Conservation (phyloP, 352 stramenopile species). For the Blastocystis sp. region DNA sequence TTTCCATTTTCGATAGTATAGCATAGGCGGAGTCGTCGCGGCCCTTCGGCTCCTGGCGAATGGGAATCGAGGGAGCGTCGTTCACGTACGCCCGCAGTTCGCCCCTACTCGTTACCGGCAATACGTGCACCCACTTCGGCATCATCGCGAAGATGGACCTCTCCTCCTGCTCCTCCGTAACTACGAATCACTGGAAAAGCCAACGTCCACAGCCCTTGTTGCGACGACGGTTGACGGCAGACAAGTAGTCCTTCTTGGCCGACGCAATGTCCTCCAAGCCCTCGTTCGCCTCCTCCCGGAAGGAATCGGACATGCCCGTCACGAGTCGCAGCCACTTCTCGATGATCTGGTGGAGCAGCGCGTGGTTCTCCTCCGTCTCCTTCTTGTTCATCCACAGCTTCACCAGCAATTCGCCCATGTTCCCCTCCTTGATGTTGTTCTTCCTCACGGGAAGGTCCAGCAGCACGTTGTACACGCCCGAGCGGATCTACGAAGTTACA, state of each 20-base stretch:
- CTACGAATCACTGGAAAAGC: background rate
- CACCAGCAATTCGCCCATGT: constrained; percentile 57
- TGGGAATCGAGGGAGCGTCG: constrained; percentile 46
- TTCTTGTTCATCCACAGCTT: constrained; percentile 61
- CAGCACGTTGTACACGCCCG: constrained; percentile 40
- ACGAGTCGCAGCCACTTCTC: constrained; percentile 72
- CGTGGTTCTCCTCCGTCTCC: constrained; percentile 46
- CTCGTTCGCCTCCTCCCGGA: constrained; percentile 55
- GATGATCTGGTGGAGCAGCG: constrained; percentile 57
- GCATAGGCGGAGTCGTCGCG: constrained; percentile 30
- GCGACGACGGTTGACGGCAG: constrained; percentile 1
- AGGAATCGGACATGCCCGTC: constrained; percentile 10
- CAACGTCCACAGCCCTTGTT: constrained; percentile 19
- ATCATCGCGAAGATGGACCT: constrained; percentile 56
- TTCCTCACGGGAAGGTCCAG: constrained; percentile 33
- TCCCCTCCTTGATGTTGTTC: constrained; percentile 47
- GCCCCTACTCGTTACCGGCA: background rate
- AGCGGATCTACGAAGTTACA: constrained; percentile 2
- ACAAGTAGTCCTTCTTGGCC: constrained; percentile 32
- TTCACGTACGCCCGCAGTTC: constrained; percentile 44
- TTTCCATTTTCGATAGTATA: constrained; percentile 20
- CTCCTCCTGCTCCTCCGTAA: constrained; percentile 60
- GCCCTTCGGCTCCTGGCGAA: constrained; percentile 21
- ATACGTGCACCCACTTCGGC: constrained; percentile 6
- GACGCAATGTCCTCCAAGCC: constrained; percentile 38